Evolutionary conservation across 768 basidiomycete species (phyloP), one percentile per base, ranked within the genome.

Genomic region (Trametes cinnabarina): DNA sequence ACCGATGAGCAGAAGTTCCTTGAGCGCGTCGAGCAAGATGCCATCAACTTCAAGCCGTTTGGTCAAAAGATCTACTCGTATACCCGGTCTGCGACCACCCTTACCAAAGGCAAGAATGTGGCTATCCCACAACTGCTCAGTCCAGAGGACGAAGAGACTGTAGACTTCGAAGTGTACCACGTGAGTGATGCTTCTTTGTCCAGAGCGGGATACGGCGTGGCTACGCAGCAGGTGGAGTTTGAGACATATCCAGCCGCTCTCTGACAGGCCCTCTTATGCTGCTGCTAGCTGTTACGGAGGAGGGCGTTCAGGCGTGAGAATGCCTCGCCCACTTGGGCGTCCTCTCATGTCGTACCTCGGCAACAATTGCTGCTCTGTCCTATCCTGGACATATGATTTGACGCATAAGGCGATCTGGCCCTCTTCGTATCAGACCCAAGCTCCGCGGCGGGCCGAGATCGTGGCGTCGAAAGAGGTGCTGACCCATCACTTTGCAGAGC

Each of bases 91-190:
- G 68, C 78, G 17, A 74, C 77, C 3, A 37, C 69, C 68, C 14
- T 81, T 72, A 53, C 77, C 72, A 86, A 87, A 66, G 80, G 82
- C 22, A 90, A 87, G 64, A 78, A 77, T 22, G 73, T 74, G 47
- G 28, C 75, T 68, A 51, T 69, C 67, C 9, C 71, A 69, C 34
- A 63, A 40, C 60, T 60, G n/a, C 63, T 78, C 42, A 76, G 79
- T 49, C 77, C 82, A 41, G 77, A 80, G 47, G 79, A 78, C 55
- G 79, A 84, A 55, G 84, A 84, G 57, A 78, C 79, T 10, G 74
- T 92, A n/a, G 85, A 83, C 48, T 97, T 81, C 68, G 95, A 97
- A 74, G 91, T 88, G 22, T 98, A 92, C 72, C 91, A 94, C 78
- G 95, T 92, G 71, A 70, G 90, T 73, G 22, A 11, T 26, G 3